A percentile compares a stretch with the other conserved stretches of the same genome.
These are phyloP conservation scores for Aspergillus sojae DNA, from an alignment of 2,329 filamentous ascomycete species.

Conservation along the genomic window DNA sequence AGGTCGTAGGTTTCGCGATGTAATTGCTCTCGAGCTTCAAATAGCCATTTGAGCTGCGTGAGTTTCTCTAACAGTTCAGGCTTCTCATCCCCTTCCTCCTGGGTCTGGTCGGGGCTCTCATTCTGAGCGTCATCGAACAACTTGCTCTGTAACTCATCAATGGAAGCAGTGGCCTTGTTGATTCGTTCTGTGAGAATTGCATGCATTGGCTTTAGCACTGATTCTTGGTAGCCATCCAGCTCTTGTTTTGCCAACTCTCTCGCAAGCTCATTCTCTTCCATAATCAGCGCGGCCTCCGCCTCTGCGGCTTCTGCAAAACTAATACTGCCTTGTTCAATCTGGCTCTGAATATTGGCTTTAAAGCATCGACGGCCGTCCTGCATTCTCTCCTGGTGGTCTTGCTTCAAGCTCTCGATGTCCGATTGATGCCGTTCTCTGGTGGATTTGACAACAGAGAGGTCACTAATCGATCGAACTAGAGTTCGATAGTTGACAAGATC, in stretches of 20 bases:
- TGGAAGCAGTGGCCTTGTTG: constrained; percentile 71
- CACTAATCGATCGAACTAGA: constrained; percentile 71
- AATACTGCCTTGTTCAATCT: constrained; percentile 77
- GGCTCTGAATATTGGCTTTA: constrained; percentile 73
- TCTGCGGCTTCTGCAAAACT: constrained; percentile 80
- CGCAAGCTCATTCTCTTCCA: constrained; percentile 68
- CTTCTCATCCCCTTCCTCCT: constrained; percentile 93
- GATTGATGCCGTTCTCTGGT: constrained; percentile 59
- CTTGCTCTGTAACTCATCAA: constrained; percentile 71
- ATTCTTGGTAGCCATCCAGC: constrained; percentile 81
- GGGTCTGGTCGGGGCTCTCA: constrained; percentile 75
- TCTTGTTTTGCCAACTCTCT: constrained; percentile 76
- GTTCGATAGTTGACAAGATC: constrained; percentile 78
- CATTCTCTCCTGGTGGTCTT: constrained; percentile 54
- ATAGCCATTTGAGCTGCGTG: constrained; percentile 94
- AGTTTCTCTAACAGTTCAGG: constrained; percentile 93
- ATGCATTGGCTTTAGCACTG: constrained; percentile 82
- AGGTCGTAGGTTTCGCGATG: constrained; percentile 85
- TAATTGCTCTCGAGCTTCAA: constrained; percentile 86
- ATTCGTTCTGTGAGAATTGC: constrained; percentile 77
- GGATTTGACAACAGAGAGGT: constrained; percentile 70
- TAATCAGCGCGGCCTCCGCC: constrained; percentile 74
- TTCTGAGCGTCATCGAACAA: constrained; percentile 72
- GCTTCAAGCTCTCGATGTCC: constrained; percentile 58
- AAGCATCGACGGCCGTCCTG: constrained; percentile 67